phyloP scores from a whole-genome alignment of 2,329 filamentous ascomycete species.

The Lomentospora prolificans region DNA sequence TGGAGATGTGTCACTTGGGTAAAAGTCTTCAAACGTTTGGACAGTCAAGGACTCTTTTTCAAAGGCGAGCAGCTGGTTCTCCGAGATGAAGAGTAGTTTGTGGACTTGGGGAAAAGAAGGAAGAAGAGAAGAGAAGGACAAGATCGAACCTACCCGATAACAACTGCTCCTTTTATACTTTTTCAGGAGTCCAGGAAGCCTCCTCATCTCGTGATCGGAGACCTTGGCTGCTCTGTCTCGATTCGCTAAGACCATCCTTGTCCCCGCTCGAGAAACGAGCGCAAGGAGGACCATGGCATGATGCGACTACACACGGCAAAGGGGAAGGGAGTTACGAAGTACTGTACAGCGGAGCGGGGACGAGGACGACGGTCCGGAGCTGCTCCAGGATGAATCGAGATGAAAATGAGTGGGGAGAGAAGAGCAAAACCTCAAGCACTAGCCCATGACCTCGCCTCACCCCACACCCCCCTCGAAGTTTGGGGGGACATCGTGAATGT shows the following conservation, averaged over 20 bases:
- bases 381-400: background rate
- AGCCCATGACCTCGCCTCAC: background rate
- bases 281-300: slow-evolving; percentile 7
- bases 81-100: slow-evolving; percentile 16
- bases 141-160: slow-evolving; percentile 32
- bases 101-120: slow-evolving; percentile 17
- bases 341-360: slow-evolving; percentile 1
- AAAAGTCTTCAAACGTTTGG: background rate
- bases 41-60: background rate
- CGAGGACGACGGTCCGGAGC: background rate
- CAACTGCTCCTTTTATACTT: slow-evolving; percentile 55
- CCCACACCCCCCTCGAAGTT: background rate
- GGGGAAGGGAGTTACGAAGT: background rate
- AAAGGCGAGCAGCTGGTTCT: slow-evolving; percentile 10
- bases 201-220: slow-evolving; percentile 6
- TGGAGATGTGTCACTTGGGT: slow-evolving; percentile 12
- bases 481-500: background rate
- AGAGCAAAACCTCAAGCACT: background rate
- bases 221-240: background rate
- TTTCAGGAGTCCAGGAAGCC: slow-evolving; percentile 25
- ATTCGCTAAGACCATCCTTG: slow-evolving; percentile 4
- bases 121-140: slow-evolving; percentile 43
- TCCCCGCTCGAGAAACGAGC: slow-evolving; percentile 7
- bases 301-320: slow-evolving; percentile 7
- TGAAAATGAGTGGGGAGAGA: background rate